These are phyloP conservation scores for Hypoxylon crocopeplum DNA, from an alignment of 495 filamentous ascomycete genomes.

Conservation along the genomic window DNA sequence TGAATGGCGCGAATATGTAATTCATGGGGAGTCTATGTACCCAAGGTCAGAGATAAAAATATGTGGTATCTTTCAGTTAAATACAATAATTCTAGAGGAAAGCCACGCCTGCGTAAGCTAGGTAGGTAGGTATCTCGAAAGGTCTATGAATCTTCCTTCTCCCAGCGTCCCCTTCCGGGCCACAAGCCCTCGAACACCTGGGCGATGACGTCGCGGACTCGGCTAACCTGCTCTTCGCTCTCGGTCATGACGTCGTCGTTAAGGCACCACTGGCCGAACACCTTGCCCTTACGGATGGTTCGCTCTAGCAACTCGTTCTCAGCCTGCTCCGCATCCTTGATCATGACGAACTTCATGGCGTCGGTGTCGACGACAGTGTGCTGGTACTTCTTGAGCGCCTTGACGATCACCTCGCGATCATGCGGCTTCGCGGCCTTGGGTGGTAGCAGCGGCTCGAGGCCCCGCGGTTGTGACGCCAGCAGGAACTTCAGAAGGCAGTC, in stretches of 20 bases:
- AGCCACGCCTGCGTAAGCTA: constrained; percentile 13
- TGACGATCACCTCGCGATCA: constrained; percentile 44
- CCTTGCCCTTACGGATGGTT: constrained; percentile 39
- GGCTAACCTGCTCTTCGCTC: constrained; percentile 31
- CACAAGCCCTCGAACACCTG: constrained; percentile 34
- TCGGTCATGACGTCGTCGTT: constrained; percentile 53
- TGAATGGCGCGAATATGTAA: constrained; percentile 1
- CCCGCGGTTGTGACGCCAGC: constrained; percentile 41
- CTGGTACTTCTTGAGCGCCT: constrained; percentile 51
- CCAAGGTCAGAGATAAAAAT: not conserved
- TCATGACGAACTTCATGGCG: constrained; percentile 51
- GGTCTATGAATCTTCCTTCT: constrained; percentile 14
- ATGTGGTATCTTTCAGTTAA: constrained; percentile 30
- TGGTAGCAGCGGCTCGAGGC: constrained; percentile 46
- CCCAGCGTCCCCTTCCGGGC: constrained; percentile 26
- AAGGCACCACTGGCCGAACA: constrained; percentile 49
- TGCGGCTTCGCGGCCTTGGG: constrained; percentile 30
- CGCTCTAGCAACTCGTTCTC: constrained; percentile 46
- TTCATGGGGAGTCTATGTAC: not conserved
- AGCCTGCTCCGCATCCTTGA: constrained; percentile 53
- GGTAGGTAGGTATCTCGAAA: not conserved
- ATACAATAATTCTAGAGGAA: constrained; percentile 18
- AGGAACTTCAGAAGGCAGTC: constrained; percentile 52
- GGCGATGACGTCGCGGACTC: constrained; percentile 31
- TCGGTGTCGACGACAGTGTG: constrained; percentile 49